A percentile compares a stretch with the other conserved stretches of the same genome.
Conservation (phyloP, 345 rosid genomes). For the Brassica carinata region DNA sequence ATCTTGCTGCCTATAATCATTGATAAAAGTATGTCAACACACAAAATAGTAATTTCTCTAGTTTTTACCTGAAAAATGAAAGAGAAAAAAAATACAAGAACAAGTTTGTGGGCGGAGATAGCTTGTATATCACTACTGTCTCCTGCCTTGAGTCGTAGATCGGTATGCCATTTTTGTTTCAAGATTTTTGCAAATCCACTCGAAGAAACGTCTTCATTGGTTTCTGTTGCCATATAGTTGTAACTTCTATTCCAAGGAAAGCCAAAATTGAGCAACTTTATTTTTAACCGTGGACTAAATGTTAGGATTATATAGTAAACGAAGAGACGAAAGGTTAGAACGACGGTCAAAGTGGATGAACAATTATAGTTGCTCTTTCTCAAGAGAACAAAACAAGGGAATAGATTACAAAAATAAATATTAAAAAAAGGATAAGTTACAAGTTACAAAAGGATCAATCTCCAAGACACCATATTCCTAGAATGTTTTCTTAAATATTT, state of each 20-base stretch:
- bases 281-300: too few species aligned
- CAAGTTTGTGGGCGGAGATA: conserved; percentile 20
- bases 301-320: not conserved
- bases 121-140: too few species aligned
- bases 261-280: too few species aligned
- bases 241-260: not conserved
- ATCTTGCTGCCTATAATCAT: conserved; percentile 6
- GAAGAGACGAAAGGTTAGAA: not conserved
- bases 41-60: too few species aligned
- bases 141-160: not conserved
- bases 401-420: too few species aligned
- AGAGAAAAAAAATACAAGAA: conserved; percentile 1
- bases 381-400: too few species aligned
- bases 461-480: too few species aligned
- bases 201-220: not conserved
- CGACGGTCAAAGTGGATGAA: not conserved
- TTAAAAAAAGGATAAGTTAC: too few species aligned
- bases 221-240: not conserved
- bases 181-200: not conserved
- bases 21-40: not conserved
- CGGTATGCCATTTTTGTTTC: not conserved
- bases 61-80: too few species aligned
- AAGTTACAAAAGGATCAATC: too few species aligned
- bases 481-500: too few species aligned
- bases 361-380: too few species aligned